phyloP scores from a whole-genome alignment of 2,329 filamentous ascomycete species.

The Saccharata proteae region DNA sequence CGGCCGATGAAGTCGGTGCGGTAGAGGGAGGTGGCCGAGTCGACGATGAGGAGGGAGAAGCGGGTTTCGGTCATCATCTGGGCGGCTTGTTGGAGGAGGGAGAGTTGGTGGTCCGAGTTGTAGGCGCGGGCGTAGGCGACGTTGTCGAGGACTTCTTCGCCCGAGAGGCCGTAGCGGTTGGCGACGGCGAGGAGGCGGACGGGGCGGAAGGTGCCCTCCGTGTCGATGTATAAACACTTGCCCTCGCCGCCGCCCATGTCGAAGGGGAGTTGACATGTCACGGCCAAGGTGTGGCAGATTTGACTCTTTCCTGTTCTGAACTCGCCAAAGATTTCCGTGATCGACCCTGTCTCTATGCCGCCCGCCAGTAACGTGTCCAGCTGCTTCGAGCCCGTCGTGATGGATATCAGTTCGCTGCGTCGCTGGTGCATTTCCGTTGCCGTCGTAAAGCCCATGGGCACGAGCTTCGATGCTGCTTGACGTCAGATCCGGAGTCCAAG shows the following conservation, averaged over 20 bases:
- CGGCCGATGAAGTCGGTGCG: slow-evolving; percentile 94
- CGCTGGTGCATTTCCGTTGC: slow-evolving; percentile 98
- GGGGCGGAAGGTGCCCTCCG: slow-evolving; percentile 87
- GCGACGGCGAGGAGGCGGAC: slow-evolving; percentile 85
- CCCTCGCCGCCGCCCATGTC: slow-evolving; percentile 98
- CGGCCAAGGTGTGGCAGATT: slow-evolving; percentile 95
- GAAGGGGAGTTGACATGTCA: slow-evolving; percentile 94
- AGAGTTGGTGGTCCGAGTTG: slow-evolving; percentile 95
- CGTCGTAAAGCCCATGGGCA: slow-evolving; percentile 98
- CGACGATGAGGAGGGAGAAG: slow-evolving; percentile 89
- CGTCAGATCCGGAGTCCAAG: slow-evolving; percentile 9
- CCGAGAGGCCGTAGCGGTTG: slow-evolving; percentile 85
- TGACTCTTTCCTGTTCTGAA: slow-evolving; percentile 98
- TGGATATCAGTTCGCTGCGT: slow-evolving; percentile 91
- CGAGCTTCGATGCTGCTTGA: slow-evolving; percentile 70
- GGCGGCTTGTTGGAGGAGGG: slow-evolving; percentile 85
- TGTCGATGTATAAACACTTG: slow-evolving; percentile 97
- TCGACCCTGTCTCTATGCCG: slow-evolving; percentile 91
- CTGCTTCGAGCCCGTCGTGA: slow-evolving; percentile 96
- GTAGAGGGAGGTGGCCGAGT: slow-evolving; percentile 91
- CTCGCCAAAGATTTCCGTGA: slow-evolving; percentile 96
- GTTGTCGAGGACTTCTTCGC: slow-evolving; percentile 95
- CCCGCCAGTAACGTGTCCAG: slow-evolving; percentile 89
- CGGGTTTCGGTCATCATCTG: slow-evolving; percentile 99
- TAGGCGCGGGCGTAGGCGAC: slow-evolving; percentile 96